Evolutionary conservation across 805 yeast species (phyloP).

Genomic region (Kazachstania bromeliacearum): DNA sequence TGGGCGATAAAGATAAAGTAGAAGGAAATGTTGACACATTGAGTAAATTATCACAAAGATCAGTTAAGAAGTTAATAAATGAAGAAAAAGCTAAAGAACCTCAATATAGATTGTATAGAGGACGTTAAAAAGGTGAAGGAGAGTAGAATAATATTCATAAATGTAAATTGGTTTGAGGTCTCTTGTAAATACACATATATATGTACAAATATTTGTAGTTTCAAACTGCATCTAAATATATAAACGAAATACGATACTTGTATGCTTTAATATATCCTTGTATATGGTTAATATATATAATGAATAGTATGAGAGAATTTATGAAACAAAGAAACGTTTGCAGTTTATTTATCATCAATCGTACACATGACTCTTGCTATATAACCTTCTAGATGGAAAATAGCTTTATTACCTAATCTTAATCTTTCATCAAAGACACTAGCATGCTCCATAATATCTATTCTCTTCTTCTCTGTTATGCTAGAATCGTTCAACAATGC

Average conservation of each 20-base stretch:
- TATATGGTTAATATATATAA: too few species aligned
- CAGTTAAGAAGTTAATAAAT: slow-evolving; percentile 57
- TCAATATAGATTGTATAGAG: slow-evolving; percentile 51
- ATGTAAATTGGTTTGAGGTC: too few species aligned
- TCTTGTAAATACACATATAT: slow-evolving; percentile 5
- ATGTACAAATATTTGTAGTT: neutral
- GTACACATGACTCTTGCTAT: slow-evolving; percentile 80
- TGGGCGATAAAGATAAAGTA: slow-evolving; percentile 29
- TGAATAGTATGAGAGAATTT: too few species aligned
- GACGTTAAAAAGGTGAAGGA: slow-evolving; percentile 45
- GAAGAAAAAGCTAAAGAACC: slow-evolving; percentile 40
- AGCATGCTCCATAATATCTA: slow-evolving; percentile 47
- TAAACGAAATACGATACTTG: neutral
- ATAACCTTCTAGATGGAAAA: slow-evolving; percentile 92
- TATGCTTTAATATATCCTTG: too few species aligned
- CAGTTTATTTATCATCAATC: too few species aligned
- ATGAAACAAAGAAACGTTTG: too few species aligned
- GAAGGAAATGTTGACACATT: slow-evolving; percentile 37
- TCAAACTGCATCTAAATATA: neutral
- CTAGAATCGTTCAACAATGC: slow-evolving; percentile 31
- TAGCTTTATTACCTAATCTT: slow-evolving; percentile 76
- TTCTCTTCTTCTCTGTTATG: slow-evolving; percentile 25
- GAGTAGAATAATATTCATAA: too few species aligned
- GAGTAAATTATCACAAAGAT: slow-evolving; percentile 45
- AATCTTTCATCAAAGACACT: slow-evolving; percentile 77